Conservation (phyloP, 1,284 basidiomycete species). For the Cerioporus squamosus region DNA sequence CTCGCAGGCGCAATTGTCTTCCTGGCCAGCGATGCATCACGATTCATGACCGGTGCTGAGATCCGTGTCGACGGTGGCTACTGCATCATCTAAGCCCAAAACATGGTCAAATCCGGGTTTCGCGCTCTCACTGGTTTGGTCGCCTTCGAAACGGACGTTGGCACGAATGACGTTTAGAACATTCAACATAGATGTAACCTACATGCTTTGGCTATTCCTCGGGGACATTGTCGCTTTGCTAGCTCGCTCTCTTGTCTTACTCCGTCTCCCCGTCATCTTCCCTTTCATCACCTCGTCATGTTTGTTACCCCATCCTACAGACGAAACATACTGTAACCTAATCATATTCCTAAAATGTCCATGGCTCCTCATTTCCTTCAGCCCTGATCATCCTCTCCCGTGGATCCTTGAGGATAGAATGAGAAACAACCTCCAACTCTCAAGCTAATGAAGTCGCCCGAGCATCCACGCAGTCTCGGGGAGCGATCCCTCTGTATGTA, state of each 20-base stretch:
- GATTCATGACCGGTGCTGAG: conserved; percentile 86
- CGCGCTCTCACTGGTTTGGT: background rate
- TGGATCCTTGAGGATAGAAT: no score
- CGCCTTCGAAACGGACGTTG: conserved; percentile 9
- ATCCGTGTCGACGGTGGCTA: conserved; percentile 89
- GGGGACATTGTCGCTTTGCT: conserved; percentile 25
- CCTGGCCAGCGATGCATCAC: conserved; percentile 84
- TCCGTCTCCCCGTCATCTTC: background rate
- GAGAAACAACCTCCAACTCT: background rate
- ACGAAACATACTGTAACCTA: conserved; percentile 20
- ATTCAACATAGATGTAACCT: conserved; percentile 24
- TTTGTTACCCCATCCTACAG: background rate
- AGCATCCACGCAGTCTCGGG: conserved; percentile 17
- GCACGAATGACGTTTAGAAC: conserved; percentile 10
- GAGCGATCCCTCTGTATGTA: conserved; percentile 42
- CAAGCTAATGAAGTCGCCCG: background rate
- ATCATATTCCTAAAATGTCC: conserved; percentile 19
- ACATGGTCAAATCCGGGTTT: background rate
- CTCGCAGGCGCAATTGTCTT: conserved; percentile 82
- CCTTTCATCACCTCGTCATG: background rate
- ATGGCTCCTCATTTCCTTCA: no score
- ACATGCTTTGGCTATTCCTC: conserved; percentile 18
- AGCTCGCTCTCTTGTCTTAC: conserved; percentile 5
- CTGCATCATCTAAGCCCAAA: conserved; percentile 56
- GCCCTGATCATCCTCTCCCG: no score